These are phyloP conservation scores for Didymella exigua DNA, from an alignment of 2,329 filamentous ascomycete species.

Conservation along the genomic window DNA sequence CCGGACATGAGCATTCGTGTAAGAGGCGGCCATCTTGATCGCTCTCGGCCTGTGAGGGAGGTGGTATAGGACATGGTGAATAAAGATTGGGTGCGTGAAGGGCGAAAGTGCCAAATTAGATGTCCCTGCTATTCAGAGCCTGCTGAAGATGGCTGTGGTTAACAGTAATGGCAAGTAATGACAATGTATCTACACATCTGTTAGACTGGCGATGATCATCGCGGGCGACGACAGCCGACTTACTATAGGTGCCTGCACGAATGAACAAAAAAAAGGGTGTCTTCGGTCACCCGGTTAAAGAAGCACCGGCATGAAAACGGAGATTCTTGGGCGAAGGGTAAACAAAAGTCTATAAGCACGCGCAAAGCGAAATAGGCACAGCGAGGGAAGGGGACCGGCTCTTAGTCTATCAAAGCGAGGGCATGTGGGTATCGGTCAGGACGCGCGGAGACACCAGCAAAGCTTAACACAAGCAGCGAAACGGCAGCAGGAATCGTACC, in stretches of 20 bases:
- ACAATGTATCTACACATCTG: constrained; percentile 35
- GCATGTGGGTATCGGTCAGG: constrained; percentile 35
- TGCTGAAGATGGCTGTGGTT: constrained; percentile 45
- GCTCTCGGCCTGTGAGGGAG: constrained; percentile 58
- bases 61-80: constrained; percentile 41
- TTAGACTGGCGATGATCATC: constrained; percentile 25
- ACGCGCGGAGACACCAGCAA: constrained; percentile 37
- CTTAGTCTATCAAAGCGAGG: constrained; percentile 38
- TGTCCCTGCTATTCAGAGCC: constrained; percentile 46
- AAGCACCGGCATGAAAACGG: constrained; percentile 48
- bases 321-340: constrained; percentile 38
- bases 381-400: constrained; percentile 23
- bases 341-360: constrained; percentile 49
- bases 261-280: constrained; percentile 42
- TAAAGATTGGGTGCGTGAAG: constrained; percentile 8
- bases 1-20: constrained; percentile 83
- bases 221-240: constrained; percentile 23
- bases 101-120: constrained; percentile 28
- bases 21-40: constrained; percentile 81
- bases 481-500: constrained; percentile 45
- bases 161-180: constrained; percentile 36
- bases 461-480: constrained; percentile 39
- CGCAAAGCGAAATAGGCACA: constrained; percentile 22
- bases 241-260: constrained; percentile 49
- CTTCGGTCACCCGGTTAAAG: constrained; percentile 45